A percentile compares a stretch with the other conserved stretches of the same genome.
Conservation (phyloP, 805 yeast genomes). For the Naumovozyma castellii region DNA sequence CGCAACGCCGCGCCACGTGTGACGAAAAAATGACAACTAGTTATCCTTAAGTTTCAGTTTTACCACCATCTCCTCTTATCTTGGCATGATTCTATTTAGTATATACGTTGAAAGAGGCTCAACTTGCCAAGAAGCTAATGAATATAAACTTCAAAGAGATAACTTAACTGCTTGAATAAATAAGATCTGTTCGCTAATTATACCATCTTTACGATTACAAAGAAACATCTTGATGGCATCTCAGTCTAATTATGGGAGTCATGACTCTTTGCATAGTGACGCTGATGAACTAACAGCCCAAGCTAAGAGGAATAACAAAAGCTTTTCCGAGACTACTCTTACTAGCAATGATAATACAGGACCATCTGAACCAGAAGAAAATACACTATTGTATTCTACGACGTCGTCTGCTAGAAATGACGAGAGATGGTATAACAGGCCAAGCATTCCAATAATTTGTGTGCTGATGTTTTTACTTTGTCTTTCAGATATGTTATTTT, state of each 20-base stretch:
- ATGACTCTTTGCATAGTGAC: not conserved
- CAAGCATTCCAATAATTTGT: conserved; percentile 51
- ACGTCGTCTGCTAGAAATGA: too few relatives aligned
- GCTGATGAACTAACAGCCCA: not conserved
- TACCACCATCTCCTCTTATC: too few relatives aligned
- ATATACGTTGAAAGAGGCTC: too few relatives aligned
- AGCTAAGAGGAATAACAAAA: not conserved
- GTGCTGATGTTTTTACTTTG: conserved; percentile 35
- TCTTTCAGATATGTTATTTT: conserved; percentile 32
- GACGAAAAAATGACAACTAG: too few relatives aligned
- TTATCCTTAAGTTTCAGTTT: too few relatives aligned
- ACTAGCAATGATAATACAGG: not conserved
- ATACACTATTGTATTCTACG: not conserved
- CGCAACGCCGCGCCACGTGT: too few relatives aligned
- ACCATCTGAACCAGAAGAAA: not conserved
- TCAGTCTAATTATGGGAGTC: not conserved
- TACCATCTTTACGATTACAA: too few relatives aligned
- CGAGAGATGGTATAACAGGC: conserved; percentile 22
- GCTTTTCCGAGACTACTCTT: not conserved
- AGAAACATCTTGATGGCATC: not conserved
- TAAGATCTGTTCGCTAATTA: too few relatives aligned
- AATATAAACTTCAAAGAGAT: too few relatives aligned
- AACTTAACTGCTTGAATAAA: too few relatives aligned
- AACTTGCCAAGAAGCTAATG: too few relatives aligned
- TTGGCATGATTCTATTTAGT: too few relatives aligned